These are phyloP conservation scores for Thelephora ganbajun DNA, from an alignment of 768 basidiomycete genomes.

Conservation along the genomic window DNA sequence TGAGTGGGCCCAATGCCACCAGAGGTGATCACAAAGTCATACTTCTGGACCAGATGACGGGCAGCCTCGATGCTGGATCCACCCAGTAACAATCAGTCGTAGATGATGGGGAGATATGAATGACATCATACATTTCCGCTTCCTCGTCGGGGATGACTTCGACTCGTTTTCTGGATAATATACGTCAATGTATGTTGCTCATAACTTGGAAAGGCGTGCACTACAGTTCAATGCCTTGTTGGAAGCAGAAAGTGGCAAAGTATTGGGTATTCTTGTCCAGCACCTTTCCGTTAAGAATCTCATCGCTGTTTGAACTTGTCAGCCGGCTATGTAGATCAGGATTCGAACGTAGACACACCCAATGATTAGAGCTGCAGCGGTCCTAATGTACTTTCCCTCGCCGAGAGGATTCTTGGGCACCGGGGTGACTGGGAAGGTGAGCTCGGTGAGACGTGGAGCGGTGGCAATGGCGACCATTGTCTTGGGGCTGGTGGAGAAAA, in stretches of 20 bases:
- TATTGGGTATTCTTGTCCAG: conserved; percentile 73
- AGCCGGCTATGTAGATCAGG: background rate
- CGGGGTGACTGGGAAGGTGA: conserved; percentile 37
- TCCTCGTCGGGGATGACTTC: conserved; percentile 90
- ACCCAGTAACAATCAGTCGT: background rate
- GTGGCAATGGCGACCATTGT: too few species aligned
- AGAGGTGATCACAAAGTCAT: conserved; percentile 84
- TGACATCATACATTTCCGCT: conserved; percentile 58
- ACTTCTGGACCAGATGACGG: conserved; percentile 60
- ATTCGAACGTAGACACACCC: conserved; percentile 30
- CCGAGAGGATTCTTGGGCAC: conserved; percentile 54
- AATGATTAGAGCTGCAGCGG: conserved; percentile 64
- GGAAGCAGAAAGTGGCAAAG: conserved; percentile 82
- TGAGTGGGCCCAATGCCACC: conserved; percentile 91
- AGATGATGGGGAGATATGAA: background rate
- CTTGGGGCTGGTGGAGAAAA: too few species aligned
- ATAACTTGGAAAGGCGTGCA: background rate
- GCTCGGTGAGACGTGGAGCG: conserved; percentile 1
- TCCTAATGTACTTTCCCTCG: conserved; percentile 55
- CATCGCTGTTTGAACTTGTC: conserved; percentile 39
- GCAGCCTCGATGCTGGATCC: conserved; percentile 66
- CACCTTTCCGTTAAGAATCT: conserved; percentile 88
- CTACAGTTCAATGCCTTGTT: conserved; percentile 65
- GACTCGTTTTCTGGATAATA: conserved; percentile 51
- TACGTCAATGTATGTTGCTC: conserved; percentile 5